phyloP scores from a whole-genome alignment of 306 rosid species.

The Oemleria cerasiformis region DNA sequence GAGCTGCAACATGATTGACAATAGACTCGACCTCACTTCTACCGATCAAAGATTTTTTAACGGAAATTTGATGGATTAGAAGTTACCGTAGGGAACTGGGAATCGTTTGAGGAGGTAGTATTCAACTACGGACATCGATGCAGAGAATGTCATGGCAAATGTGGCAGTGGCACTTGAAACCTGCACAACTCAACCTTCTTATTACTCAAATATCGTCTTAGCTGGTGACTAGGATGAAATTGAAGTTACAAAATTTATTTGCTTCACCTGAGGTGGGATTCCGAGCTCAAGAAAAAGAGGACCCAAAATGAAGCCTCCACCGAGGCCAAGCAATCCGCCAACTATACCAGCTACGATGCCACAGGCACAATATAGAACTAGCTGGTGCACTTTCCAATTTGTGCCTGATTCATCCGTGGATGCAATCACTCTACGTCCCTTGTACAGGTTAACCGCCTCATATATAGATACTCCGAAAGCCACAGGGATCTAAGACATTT shows the following conservation, averaged over 20 bases:
- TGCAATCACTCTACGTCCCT: slow-evolving; percentile 52
- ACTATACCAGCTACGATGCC: slow-evolving; percentile 62
- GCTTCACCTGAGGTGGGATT: slow-evolving; percentile 70
- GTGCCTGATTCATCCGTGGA: slow-evolving; percentile 45
- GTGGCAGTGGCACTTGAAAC: slow-evolving; percentile 86
- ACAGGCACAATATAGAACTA: slow-evolving; percentile 39
- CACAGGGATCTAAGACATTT: slow-evolving; percentile 8
- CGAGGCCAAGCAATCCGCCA: slow-evolving; percentile 82
- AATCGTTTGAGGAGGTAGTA: slow-evolving; percentile 64
- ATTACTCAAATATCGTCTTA: not conserved
- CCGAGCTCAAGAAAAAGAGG: slow-evolving; percentile 85
- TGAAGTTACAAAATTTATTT: not conserved
- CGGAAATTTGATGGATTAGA: not conserved
- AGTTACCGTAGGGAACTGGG: slow-evolving; percentile 68
- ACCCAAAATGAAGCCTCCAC: slow-evolving; percentile 80
- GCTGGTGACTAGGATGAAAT: not conserved
- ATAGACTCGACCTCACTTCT: too few relatives aligned
- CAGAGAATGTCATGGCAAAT: slow-evolving; percentile 77
- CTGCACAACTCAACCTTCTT: slow-evolving; percentile 29
- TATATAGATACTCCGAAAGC: slow-evolving; percentile 51
- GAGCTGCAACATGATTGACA: slow-evolving; percentile 38
- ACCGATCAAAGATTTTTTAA: not conserved
- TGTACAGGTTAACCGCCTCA: slow-evolving; percentile 58
- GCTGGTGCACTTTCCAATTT: slow-evolving; percentile 37
- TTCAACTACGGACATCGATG: slow-evolving; percentile 78